Percentiles rank a stretch among this genome's conserved stretches.
Evolutionary conservation across 192 early-diverging fungal species (phyloP).

Genomic region (Phycomyces blakesleeanus): DNA sequence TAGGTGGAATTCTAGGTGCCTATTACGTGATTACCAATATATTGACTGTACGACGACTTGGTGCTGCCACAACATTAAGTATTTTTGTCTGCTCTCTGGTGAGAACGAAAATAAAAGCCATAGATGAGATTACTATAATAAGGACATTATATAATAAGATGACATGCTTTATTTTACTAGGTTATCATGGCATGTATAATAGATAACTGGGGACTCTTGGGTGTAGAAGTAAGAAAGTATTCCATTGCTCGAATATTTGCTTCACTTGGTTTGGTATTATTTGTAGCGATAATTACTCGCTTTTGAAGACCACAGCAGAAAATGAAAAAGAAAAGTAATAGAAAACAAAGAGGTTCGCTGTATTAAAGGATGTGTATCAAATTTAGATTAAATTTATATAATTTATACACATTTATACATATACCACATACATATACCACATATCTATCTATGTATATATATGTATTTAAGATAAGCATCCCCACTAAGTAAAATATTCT

Average conservation of each 20-base stretch:
- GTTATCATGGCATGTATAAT: slow-evolving; percentile 43
- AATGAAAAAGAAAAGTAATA: too few species aligned
- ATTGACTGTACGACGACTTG: slow-evolving; percentile 43
- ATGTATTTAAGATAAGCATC: too few species aligned
- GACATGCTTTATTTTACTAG: too few species aligned
- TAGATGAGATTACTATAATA: not conserved
- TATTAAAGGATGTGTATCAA: too few species aligned
- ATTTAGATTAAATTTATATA: too few species aligned
- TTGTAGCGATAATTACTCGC: slow-evolving; percentile 37
- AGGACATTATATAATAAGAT: too few species aligned
- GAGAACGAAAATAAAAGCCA: not conserved
- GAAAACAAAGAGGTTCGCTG: too few species aligned
- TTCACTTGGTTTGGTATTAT: slow-evolving; percentile 36
- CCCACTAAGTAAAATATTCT: too few species aligned
- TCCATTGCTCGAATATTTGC: slow-evolving; percentile 41
- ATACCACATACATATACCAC: too few species aligned
- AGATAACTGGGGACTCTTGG: slow-evolving; percentile 48
- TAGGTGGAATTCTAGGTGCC: slow-evolving; percentile 45
- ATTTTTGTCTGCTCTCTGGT: slow-evolving; percentile 47
- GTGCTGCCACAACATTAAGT: slow-evolving; percentile 46
- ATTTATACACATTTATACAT: too few species aligned
- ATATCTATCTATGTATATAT: too few species aligned
- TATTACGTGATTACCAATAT: slow-evolving; percentile 50
- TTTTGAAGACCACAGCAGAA: too few species aligned
- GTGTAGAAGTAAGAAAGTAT: slow-evolving; percentile 35